Conservation (phyloP, 2,329 filamentous ascomycete species). For the Fusarium sororula region DNA sequence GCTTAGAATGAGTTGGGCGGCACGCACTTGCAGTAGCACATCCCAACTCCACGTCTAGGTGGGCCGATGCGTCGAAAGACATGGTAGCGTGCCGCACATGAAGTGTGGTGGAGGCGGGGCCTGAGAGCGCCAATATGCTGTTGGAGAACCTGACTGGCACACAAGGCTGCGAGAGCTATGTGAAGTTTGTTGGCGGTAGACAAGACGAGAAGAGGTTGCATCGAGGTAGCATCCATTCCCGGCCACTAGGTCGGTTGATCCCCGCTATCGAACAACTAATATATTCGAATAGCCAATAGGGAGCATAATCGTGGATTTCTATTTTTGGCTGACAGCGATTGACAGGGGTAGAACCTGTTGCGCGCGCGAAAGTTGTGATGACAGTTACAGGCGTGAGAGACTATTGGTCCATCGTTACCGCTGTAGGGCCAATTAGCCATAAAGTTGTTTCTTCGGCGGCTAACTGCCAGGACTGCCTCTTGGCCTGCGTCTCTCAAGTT, state of each 20-base stretch:
- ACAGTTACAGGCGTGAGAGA: conserved; percentile 31
- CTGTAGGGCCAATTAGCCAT: conserved; percentile 33
- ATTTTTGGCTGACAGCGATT: conserved; percentile 48
- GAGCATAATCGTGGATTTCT: conserved; percentile 36
- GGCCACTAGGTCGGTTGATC: conserved; percentile 32
- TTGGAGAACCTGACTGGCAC: conserved; percentile 37
- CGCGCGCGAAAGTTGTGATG: conserved; percentile 50
- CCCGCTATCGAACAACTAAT: conserved; percentile 38
- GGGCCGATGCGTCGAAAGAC: conserved; percentile 38
- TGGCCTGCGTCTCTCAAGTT: conserved; percentile 24
- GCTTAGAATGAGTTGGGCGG: conserved; percentile 26
- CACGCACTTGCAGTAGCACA: conserved; percentile 40
- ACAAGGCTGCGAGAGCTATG: conserved; percentile 28
- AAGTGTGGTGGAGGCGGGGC: conserved; percentile 24
- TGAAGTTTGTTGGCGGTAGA: conserved; percentile 32
- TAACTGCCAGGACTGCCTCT: conserved; percentile 30
- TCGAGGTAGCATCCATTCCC: conserved; percentile 35
- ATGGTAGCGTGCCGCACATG: conserved; percentile 19
- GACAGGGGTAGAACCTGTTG: conserved; percentile 42
- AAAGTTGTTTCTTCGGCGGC: conserved; percentile 37
- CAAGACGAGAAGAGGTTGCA: conserved; percentile 32
- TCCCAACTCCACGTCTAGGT: conserved; percentile 31
- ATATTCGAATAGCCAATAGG: conserved; percentile 46
- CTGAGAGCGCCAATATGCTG: conserved; percentile 30
- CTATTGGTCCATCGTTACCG: conserved; percentile 37